Conservation (phyloP, 345 rosid species). For the Ricinus communis region DNA sequence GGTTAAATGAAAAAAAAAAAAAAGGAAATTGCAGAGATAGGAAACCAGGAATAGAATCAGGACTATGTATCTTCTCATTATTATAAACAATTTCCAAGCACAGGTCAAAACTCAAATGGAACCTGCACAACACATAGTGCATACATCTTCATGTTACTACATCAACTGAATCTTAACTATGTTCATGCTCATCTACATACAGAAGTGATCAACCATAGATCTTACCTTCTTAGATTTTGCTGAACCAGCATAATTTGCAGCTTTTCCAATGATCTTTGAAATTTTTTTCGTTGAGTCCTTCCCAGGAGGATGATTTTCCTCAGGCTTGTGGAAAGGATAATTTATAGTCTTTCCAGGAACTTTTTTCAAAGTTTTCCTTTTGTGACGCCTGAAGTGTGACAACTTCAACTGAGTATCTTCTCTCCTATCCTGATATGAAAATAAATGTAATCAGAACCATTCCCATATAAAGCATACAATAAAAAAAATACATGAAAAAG, state of each 20-base stretch:
- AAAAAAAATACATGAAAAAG: slow-evolving; percentile 7
- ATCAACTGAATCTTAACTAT: not conserved
- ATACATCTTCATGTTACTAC: slow-evolving; percentile 1
- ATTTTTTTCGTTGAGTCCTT: slow-evolving; percentile 83
- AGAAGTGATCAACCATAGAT: not conserved
- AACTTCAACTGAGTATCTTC: slow-evolving; percentile 86
- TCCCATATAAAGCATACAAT: slow-evolving; percentile 8
- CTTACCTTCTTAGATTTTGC: slow-evolving; percentile 86
- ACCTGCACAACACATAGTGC: not conserved
- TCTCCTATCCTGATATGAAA: slow-evolving; percentile 79
- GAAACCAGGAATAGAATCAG: not conserved
- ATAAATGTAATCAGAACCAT: slow-evolving; percentile 17
- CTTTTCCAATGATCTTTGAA: slow-evolving; percentile 82
- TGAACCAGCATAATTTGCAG: slow-evolving; percentile 79
- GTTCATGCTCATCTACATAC: slow-evolving; percentile 1
- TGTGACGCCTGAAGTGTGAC: slow-evolving; percentile 86
- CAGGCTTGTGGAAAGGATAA: slow-evolving; percentile 91
- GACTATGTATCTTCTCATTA: not conserved
- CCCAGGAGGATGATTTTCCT: slow-evolving; percentile 87
- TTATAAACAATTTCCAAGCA: not conserved
- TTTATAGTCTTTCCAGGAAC: slow-evolving; percentile 61
- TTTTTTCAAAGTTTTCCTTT: slow-evolving; percentile 76
- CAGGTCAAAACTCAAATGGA: not conserved
- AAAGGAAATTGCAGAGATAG: not conserved
- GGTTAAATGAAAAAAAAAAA: not conserved